These are phyloP conservation scores for Chaetomiaceae sp. DNA, from an alignment of 2,329 filamentous ascomycete genomes.

Conservation along the genomic window DNA sequence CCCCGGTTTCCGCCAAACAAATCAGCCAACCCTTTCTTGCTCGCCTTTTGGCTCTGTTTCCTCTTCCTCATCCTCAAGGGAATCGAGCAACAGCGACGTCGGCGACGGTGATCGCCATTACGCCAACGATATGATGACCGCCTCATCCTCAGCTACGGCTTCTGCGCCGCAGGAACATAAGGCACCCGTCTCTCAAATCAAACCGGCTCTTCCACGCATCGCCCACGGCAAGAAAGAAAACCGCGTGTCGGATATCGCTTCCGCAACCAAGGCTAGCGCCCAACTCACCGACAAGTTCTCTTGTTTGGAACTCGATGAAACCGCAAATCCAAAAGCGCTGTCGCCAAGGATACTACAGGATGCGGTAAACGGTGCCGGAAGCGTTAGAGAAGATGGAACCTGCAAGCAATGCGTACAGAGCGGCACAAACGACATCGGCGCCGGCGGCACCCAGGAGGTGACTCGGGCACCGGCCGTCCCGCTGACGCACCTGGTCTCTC, in stretches of 20 bases:
- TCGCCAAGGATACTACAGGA: not conserved
- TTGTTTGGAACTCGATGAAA: conserved; percentile 6
- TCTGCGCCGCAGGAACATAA: conserved; percentile 7
- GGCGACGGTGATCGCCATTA: conserved; percentile 5
- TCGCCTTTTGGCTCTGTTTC: conserved; percentile 8
- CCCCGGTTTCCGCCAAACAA: conserved; percentile 11
- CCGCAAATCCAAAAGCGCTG: not conserved
- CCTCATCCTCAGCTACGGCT: conserved; percentile 11
- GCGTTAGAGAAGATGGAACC: not conserved
- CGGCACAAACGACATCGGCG: not conserved
- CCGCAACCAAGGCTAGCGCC: not conserved
- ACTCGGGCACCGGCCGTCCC: conserved; percentile 17
- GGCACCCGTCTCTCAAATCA: conserved; percentile 12
- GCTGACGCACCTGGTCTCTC: conserved; percentile 19
- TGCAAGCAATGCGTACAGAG: not conserved
- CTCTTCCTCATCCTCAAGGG: not conserved
- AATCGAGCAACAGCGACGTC: not conserved
- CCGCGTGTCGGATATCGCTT: not conserved
- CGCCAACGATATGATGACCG: conserved; percentile 10
- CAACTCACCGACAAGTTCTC: conserved; percentile 9
- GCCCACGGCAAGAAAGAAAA: conserved; percentile 17
- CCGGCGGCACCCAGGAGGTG: conserved; percentile 9
- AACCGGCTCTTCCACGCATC: conserved; percentile 18
- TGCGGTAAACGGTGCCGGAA: not conserved
- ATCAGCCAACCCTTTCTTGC: conserved; percentile 11